These are phyloP conservation scores for Casuarina equisetifolia DNA, from an alignment of 306 rosid genomes.

Conservation along the genomic window DNA sequence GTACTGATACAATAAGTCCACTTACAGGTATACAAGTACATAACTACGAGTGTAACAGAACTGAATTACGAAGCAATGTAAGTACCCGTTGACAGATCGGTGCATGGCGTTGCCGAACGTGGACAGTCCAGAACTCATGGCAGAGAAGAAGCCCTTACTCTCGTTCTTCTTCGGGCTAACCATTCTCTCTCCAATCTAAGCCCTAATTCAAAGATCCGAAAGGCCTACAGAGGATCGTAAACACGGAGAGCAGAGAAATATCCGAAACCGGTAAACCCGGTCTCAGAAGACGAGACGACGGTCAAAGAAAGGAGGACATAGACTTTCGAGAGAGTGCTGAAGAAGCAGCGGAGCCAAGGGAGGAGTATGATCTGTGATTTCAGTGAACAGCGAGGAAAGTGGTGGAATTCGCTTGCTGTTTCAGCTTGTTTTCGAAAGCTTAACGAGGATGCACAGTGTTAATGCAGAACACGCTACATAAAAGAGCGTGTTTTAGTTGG, in stretches of 20 bases:
- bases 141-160: slow-evolving; percentile 61
- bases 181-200: slow-evolving; percentile 43
- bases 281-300: not conserved
- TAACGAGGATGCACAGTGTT: not conserved
- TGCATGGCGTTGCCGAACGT: slow-evolving; percentile 75
- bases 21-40: not conserved
- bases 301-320: not conserved
- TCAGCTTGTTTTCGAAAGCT: not conserved
- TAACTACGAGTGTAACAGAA: not conserved
- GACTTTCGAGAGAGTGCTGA: not conserved
- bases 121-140: slow-evolving; percentile 75
- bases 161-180: slow-evolving; percentile 52
- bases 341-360: not conserved
- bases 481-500: not conserved
- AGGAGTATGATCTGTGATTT: slow-evolving; percentile 13
- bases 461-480: not conserved
- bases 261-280: slow-evolving; percentile 12
- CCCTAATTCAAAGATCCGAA: slow-evolving; percentile 30
- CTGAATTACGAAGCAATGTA: not conserved
- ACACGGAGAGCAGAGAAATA: slow-evolving; percentile 6
- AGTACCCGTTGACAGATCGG: slow-evolving; percentile 90
- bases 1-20: not conserved
- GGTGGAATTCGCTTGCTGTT: slow-evolving; percentile 18
- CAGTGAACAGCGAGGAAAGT: slow-evolving; percentile 13
- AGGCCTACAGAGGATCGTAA: slow-evolving; percentile 3